Percentiles rank a stretch among this genome's conserved stretches.
Evolutionary conservation across 1,284 basidiomycete species (phyloP).

Genomic region (Ustilago trichophora): DNA sequence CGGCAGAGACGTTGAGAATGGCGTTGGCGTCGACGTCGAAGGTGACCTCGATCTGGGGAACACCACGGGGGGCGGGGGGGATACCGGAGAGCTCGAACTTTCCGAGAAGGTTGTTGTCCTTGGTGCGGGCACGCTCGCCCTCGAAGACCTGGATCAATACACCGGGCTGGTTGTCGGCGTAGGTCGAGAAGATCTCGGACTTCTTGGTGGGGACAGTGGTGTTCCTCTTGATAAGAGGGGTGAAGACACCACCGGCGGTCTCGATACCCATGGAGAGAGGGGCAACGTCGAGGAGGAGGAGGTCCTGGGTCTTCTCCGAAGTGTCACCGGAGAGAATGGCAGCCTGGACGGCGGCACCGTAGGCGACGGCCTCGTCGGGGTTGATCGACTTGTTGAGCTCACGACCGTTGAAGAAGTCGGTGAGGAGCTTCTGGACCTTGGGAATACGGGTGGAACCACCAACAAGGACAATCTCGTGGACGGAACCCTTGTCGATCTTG

Average conservation of each 20-base stretch:
- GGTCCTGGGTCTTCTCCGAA: slow-evolving; percentile 95
- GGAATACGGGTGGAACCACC: slow-evolving; percentile 99
- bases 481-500: slow-evolving; percentile 89
- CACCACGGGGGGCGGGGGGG: slow-evolving; percentile 96
- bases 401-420: slow-evolving; percentile 93
- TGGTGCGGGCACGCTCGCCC: slow-evolving; percentile 98
- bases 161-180: slow-evolving; percentile 98
- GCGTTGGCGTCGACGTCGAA: slow-evolving; percentile 99
- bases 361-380: slow-evolving; percentile 99
- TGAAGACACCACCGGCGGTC: slow-evolving; percentile 99
- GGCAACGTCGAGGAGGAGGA: slow-evolving; percentile 95
- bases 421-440: slow-evolving; percentile 95
- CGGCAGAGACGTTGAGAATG: slow-evolving; percentile 94
- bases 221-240: slow-evolving; percentile 95
- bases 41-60: slow-evolving; percentile 96
- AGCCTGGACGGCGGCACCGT: slow-evolving; percentile 98
- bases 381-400: slow-evolving; percentile 78
- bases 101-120: slow-evolving; percentile 98
- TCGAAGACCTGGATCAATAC: slow-evolving; percentile 99
- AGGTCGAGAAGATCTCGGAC: slow-evolving; percentile 98
- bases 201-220: slow-evolving; percentile 99
- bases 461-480: slow-evolving; percentile 96
- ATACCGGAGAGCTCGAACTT: slow-evolving; percentile 99
- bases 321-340: slow-evolving; percentile 98
- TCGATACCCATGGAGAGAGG: slow-evolving; percentile 96